Base-by-base conservation (phyloP, 2,329 filamentous ascomycete species). In the Tolypocladium capitatum region DNA sequence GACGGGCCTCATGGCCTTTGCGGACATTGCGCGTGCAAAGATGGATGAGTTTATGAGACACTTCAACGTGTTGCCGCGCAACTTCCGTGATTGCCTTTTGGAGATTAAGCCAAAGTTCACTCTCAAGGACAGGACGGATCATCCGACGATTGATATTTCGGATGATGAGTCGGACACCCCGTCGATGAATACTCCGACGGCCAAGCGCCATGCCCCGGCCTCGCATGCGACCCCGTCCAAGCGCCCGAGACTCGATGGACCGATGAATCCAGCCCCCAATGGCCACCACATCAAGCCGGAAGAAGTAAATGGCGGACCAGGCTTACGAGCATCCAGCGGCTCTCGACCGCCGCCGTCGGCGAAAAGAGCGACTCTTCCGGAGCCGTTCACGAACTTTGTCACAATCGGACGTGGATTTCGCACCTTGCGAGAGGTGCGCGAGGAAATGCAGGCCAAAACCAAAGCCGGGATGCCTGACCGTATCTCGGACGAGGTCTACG, bases 401-500 rank as follows among this genome's bases (percentile, higher is more conserved):
- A 56, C 59, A 1, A 53, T 69, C 6, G 69, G 70, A 1, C 61
- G 66, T 3, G 58, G 64, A 0, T 70, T 71, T 4, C 65, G 72
- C 31, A 73, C 71, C 1, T 64, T 80, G 2, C 61, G 62, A 4
- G 64, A 73, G 34, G 76, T 86, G 1, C 71, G 74, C 0, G 61
- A 68, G 0, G 71, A 80, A 11, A 81, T 84, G 14, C 62, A 67
- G 18, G 63, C 68, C 4, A 76, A 76, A 13, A 75, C 73, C 27
- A 69, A 69, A 18, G 73, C 77, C 0, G 80, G 81, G 0, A 69
- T 81, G 53, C 79, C 78, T 0, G 73, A 75, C 7, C 69, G 80
- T 0, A 74, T 79, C 0, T 74, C 80, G 0, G 72, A 76, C 0
- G 74, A 77, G 34, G 79, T 83, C 0, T 78, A 81, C 21, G 73